Base-by-base conservation (phyloP, 495 filamentous ascomycete species). In the Annulohypoxylon nitens region DNA sequence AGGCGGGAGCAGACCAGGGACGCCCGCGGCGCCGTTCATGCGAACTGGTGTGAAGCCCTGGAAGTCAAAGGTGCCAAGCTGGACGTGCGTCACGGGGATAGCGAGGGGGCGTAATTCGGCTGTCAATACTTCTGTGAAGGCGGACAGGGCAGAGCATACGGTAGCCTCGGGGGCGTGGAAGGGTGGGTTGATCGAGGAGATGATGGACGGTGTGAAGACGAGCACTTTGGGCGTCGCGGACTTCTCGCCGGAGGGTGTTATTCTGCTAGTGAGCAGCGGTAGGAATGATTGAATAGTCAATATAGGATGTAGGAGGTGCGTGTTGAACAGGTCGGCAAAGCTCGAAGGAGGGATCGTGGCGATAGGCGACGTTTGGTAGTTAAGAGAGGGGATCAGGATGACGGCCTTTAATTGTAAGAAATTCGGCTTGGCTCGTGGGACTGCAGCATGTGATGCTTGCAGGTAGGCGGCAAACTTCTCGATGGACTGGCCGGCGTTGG, bases 301-400 rank as follows among this genome's bases (percentile, higher is more conserved):
- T 69, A 98, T 92, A 4, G 97, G 95, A n/a, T 92, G 90, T 33
- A 98, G 87, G n/a, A 98, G 86, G 61, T 95, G 93, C 4, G 92
- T 93, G 83, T 97, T 97, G 73, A 98, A 86, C 12, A 92, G 90
- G 76, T 98, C 94, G 61, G 92, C 92, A 87, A 95, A 97, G 69
- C 88, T 87, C 18, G 91, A 92, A 0, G 92, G 88, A 8, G 93
- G 88, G 65, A 97, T 90, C 4, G 92, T 94, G 63, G 93, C 93
- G 45, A 97, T 90, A 1, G 93, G 91, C 3, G 91, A 90, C 45
- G 90, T 87, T 10, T 91, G 90, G 78, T 90, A 92, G 69, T 89
- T 88, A 33, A 91, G 85, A 11, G 89, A 88, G 0, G 91, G 91
- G 37, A 97, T 88, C 50, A 98, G 81, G 57, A 99, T 87, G 26